phyloP scores from a whole-genome alignment of 495 filamentous ascomycete genomes.

The Talaromyces ruber region DNA sequence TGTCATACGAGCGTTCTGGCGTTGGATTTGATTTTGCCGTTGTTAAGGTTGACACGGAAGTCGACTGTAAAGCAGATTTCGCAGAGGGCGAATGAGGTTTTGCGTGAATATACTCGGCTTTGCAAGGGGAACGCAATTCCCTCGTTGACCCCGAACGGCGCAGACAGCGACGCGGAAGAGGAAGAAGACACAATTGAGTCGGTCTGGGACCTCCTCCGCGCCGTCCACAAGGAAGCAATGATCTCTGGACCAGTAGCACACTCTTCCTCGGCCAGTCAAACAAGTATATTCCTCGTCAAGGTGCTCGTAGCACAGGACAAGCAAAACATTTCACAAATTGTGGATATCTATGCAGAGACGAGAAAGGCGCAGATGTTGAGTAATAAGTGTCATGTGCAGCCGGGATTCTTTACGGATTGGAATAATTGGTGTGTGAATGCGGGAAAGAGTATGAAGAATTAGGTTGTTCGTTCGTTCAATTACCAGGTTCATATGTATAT shows the following conservation, averaged over 20 bases:
- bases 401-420: constrained; percentile 59
- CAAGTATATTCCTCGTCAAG: constrained; percentile 55
- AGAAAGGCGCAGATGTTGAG: constrained; percentile 47
- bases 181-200: constrained; percentile 25
- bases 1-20: constrained; percentile 57
- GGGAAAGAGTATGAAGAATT: constrained; percentile 37
- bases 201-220: constrained; percentile 50
- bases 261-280: constrained; percentile 49
- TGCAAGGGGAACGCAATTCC: constrained; percentile 50
- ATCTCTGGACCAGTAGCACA: constrained; percentile 52
- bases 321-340: constrained; percentile 35
- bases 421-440: constrained; percentile 54
- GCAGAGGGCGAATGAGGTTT: constrained; percentile 58
- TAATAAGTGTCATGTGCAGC: constrained; percentile 47
- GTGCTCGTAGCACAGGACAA: constrained; percentile 45
- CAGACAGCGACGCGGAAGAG: constrained; percentile 11
- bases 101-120: constrained; percentile 61
- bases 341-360: constrained; percentile 49
- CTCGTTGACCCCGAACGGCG: constrained; percentile 7
- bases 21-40: constrained; percentile 60
- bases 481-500: not conserved
- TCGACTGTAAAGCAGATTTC: constrained; percentile 64
- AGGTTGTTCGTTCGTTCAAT: not conserved
- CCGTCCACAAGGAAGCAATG: constrained; percentile 64
- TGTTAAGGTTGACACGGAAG: constrained; percentile 47